A percentile compares a stretch with the other conserved stretches of the same genome.
These are phyloP conservation scores for Exophiala alcalophila DNA, from an alignment of 2,329 filamentous ascomycete species.

Conservation along the genomic window DNA sequence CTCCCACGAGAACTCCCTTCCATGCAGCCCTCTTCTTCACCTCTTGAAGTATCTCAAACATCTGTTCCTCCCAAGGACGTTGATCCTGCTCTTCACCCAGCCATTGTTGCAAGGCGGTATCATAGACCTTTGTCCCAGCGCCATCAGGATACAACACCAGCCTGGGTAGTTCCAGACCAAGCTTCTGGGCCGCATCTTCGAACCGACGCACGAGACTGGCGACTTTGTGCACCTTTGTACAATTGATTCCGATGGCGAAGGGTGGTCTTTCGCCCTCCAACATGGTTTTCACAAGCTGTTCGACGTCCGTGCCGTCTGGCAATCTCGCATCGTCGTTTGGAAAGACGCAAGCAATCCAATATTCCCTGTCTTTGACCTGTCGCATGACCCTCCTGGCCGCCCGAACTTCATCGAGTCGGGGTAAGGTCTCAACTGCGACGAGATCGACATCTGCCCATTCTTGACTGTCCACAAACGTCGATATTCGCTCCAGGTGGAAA, in stretches of 20 bases:
- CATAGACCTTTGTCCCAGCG: slow-evolving; percentile 65
- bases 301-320: slow-evolving; percentile 55
- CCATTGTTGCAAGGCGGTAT: slow-evolving; percentile 62
- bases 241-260: slow-evolving; percentile 67
- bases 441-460: slow-evolving; percentile 48
- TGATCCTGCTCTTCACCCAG: slow-evolving; percentile 34
- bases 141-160: slow-evolving; percentile 68
- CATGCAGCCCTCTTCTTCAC: slow-evolving; percentile 21
- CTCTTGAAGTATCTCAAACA: slow-evolving; percentile 33
- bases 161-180: slow-evolving; percentile 44
- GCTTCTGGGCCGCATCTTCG: slow-evolving; percentile 40
- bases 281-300: slow-evolving; percentile 43
- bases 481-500: slow-evolving; percentile 59
- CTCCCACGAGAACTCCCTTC: slow-evolving; percentile 41
- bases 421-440: slow-evolving; percentile 65
- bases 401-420: slow-evolving; percentile 59
- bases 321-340: slow-evolving; percentile 53
- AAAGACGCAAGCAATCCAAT: slow-evolving; percentile 64
- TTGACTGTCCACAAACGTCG: slow-evolving; percentile 47
- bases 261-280: slow-evolving; percentile 40
- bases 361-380: slow-evolving; percentile 39
- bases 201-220: slow-evolving; percentile 31
- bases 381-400: slow-evolving; percentile 52
- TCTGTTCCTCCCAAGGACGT: slow-evolving; percentile 35
- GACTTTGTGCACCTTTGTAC: slow-evolving; percentile 47